Evolutionary conservation across 2,329 filamentous ascomycete species (phyloP), one percentile per base, ranked within the genome.

Genomic region (Xenoacremonium recifei): DNA sequence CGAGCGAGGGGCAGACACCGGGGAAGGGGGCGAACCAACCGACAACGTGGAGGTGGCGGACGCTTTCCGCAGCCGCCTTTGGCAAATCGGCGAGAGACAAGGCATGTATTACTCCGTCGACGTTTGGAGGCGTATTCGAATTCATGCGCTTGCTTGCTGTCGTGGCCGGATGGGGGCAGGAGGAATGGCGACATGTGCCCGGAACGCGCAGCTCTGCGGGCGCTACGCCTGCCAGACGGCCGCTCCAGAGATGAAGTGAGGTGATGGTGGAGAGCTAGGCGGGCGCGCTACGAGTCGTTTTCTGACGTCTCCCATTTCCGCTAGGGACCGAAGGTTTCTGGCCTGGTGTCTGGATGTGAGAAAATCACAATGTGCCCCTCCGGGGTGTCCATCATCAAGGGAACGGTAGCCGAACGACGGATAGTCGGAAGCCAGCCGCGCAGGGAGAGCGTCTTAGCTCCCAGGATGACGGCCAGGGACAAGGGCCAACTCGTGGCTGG

Each of bases 191-290:
- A 44, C 41, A 31, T 44, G 37, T 44, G 37, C 31, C 31, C n/a
- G 35, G 35, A 29, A 23, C 38, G 38, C 42, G 45, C 45, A 48
- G 32, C 45, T 33, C 21, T 42, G 45, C 45, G 45, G 45, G 45
- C 45, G 45, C 35, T 48, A 20, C 18, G 21, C 32, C 38, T 35
- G 31, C 33, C 18, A n/a, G 38, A 45, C 45, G 45, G 45, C 42
- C 45, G 45, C 45, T 39, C n/a, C n/a, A n/a, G 21, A 7, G 17
- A 20, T 12, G 17, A 38, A 19, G 30, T 16, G 21, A 38, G 23
- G 7, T 15, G 12, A 15, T 9, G 29, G 7, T 31, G 27, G 25
- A 39, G 16, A 13, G 21, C 9, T 20, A 17, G 38, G 19, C 29
- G 27, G 19, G 27, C 13, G 23, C 23, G 23, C 23, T 27, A 27